These are phyloP conservation scores for Boletus rubroflammeus DNA, from an alignment of 768 basidiomycete genomes.

Conservation along the genomic window DNA sequence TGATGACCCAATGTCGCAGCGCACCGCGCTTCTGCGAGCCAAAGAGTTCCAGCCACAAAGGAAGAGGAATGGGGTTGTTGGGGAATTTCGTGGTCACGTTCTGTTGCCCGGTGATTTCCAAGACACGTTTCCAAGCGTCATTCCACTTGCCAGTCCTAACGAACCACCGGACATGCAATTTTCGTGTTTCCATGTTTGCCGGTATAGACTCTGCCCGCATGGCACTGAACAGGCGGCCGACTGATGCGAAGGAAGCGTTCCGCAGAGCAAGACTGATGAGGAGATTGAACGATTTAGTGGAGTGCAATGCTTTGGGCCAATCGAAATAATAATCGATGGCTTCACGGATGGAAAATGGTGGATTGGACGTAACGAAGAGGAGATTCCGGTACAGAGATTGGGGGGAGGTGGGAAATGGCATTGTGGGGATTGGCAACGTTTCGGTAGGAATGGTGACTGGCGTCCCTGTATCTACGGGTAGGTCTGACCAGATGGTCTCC, in stretches of 20 bases:
- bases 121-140: constrained; percentile 49
- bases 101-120: constrained; percentile 17
- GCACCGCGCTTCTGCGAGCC: constrained; percentile 39
- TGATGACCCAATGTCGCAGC: constrained; percentile 19
- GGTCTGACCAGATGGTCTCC: constrained; percentile 4
- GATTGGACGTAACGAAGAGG: constrained; percentile 21
- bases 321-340: constrained; percentile 27
- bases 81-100: constrained; percentile 1
- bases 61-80: constrained; percentile 34
- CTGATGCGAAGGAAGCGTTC: constrained; percentile 45
- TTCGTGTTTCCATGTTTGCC: constrained; percentile 52
- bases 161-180: constrained; percentile 54
- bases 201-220: constrained; percentile 45
- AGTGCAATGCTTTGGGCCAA: constrained; percentile 30
- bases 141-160: constrained; percentile 56
- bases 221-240: constrained; percentile 39
- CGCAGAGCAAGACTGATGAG: constrained; percentile 49
- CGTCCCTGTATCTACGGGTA: background rate
- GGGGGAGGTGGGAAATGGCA: constrained; percentile 32
- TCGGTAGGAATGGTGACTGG: constrained; percentile 4
- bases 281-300: constrained; percentile 42
- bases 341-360: constrained; percentile 11
- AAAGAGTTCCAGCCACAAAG: constrained; percentile 63
- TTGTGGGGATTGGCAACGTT: background rate
- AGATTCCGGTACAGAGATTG: constrained; percentile 35